Base-by-base conservation (phyloP, 768 basidiomycete genomes). In the Tulasnella calospora region DNA sequence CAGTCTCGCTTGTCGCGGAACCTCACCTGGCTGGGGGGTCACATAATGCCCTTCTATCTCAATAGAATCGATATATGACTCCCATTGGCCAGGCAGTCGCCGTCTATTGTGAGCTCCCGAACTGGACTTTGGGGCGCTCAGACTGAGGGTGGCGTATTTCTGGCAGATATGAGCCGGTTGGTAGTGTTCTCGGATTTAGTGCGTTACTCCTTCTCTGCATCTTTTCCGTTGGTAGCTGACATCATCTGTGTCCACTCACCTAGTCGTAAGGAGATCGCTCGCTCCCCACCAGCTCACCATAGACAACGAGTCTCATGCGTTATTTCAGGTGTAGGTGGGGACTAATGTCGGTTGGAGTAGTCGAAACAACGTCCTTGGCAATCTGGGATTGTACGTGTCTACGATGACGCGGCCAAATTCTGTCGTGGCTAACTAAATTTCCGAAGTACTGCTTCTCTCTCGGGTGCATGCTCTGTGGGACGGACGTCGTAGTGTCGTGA, bases 401-500 rank as follows among this genome's bases (percentile, higher is more conserved):
- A 4, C 23, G 21, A 8, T 61, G n/a, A 10, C 6, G 23, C 9
- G 12, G 3, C 51, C 5, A 12, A n/a, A 9, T 27, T 27, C 13
- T 10, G 57, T 9, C 57, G 3, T n/a, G 23, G 13, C 27, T 61
- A 21, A 61, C 57, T 2, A n/a, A 21, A 30, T 61, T n/a, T 30
- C 33, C 35, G 27, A 38, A 72, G 71, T 40, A 7, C 23, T 72
- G 3, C 71, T 72, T 46, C n/a, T 72, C 21, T 72, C 35, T 38
- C 33, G 71, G 38, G 27, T 72, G 17, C 71, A 72, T 72, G 71
- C 71, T 10, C 71, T 72, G 19, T 72, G 71, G 71, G 71, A 17
- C 4, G 38, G 71, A 17, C 71, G 71, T 23, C 71, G 71, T 9
- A 72, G 71, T 35, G 30, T 72, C 38, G 38, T 72, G 3, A 21